Percentiles rank a stretch among this genome's conserved stretches.
Conservation (phyloP, 768 basidiomycete genomes). For the Boletus vermiculosoides region DNA sequence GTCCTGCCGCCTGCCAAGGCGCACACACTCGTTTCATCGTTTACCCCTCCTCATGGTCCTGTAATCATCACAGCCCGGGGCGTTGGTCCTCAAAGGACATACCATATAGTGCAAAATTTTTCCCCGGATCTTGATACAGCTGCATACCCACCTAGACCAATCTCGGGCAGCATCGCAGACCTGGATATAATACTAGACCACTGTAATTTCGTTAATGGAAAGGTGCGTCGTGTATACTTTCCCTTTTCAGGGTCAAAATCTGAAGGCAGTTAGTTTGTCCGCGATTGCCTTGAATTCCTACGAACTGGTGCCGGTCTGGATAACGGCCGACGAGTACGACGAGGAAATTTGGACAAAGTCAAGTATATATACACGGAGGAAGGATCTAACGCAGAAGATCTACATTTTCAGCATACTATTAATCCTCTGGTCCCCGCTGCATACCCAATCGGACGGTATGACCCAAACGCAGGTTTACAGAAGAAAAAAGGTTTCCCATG, state of each 20-base stretch:
- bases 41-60: conserved; percentile 42
- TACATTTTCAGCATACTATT: conserved; percentile 6
- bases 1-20: conserved; percentile 55
- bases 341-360: conserved; percentile 74
- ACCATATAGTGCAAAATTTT: conserved; percentile 53
- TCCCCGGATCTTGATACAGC: conserved; percentile 56
- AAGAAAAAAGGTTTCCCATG: conserved; percentile 58
- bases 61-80: conserved; percentile 54
- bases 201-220: conserved; percentile 76
- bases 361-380: conserved; percentile 76
- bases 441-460: conserved; percentile 33
- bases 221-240: conserved; percentile 42
- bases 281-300: conserved; percentile 90
- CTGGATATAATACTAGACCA: conserved; percentile 83
- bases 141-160: conserved; percentile 83
- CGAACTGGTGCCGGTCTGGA: conserved; percentile 84
- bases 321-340: conserved; percentile 65
- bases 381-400: conserved; percentile 20
- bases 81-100: conserved; percentile 70
- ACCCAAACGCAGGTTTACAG: conserved; percentile 53
- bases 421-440: conserved; percentile 22
- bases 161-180: conserved; percentile 80
- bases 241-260: background rate
- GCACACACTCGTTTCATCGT: conserved; percentile 47
- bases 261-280: conserved; percentile 65